Evolutionary conservation across 192 early-diverging fungal species (phyloP).

Genomic region (Borealophlyctis nickersoniae): DNA sequence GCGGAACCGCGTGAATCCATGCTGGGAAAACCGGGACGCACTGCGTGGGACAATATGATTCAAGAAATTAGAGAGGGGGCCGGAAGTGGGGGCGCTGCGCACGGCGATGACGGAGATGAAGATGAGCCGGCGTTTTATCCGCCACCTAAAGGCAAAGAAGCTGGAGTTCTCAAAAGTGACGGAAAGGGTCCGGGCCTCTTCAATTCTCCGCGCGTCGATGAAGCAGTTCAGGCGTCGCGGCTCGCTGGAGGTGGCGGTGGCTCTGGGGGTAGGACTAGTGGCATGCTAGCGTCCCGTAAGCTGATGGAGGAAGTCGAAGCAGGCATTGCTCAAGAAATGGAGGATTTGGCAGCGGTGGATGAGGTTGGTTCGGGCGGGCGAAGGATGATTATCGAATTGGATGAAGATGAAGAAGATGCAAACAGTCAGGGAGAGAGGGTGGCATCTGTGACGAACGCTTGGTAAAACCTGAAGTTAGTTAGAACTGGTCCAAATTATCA

Average conservation of each 20-base stretch:
- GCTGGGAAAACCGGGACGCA: neutral
- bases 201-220: neutral
- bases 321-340: neutral
- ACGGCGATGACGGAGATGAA: neutral
- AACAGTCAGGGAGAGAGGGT: neutral
- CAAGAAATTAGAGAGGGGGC: neutral
- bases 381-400: neutral
- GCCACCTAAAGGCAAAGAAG: neutral
- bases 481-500: too few species aligned
- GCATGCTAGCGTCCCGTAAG: neutral
- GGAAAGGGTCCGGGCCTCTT: neutral
- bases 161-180: neutral
- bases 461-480: too few species aligned
- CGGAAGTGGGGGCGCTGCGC: neutral
- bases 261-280: neutral
- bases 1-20: neutral
- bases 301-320: neutral
- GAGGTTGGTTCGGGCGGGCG: neutral
- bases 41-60: neutral
- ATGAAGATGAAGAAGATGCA: neutral
- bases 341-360: neutral
- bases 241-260: neutral
- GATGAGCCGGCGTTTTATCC: neutral
- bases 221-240: neutral
- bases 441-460: neutral